Conservation (phyloP, 2,329 filamentous ascomycete genomes). For the Aspergillus neoniger region DNA sequence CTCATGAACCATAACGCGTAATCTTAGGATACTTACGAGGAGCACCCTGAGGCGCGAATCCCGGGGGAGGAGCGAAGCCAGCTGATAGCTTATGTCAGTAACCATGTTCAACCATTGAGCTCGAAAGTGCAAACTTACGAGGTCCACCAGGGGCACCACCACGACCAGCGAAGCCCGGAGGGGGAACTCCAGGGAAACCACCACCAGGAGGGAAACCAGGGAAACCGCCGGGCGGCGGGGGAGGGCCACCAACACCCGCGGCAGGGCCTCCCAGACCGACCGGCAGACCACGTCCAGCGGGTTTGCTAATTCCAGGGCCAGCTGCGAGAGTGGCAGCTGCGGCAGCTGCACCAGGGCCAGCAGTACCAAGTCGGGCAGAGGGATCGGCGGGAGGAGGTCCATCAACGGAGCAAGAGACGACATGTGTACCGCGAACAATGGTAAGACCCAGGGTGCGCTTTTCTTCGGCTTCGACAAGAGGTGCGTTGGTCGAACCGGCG, state of each 20-base stretch:
- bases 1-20: slow-evolving; percentile 14
- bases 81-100: slow-evolving; percentile 31
- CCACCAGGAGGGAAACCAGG: slow-evolving; percentile 54
- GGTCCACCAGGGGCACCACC: slow-evolving; percentile 54
- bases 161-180: slow-evolving; percentile 54
- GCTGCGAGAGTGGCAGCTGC: slow-evolving; percentile 70
- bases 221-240: slow-evolving; percentile 63
- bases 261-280: slow-evolving; percentile 86
- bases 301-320: slow-evolving; percentile 86
- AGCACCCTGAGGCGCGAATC: slow-evolving; percentile 48
- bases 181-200: slow-evolving; percentile 55
- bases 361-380: slow-evolving; percentile 80
- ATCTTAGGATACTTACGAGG: slow-evolving; percentile 45
- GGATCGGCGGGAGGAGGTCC: slow-evolving; percentile 94
- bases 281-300: slow-evolving; percentile 81
- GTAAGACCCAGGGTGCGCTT: slow-evolving; percentile 95
- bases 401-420: slow-evolving; percentile 93
- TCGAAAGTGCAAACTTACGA: slow-evolving; percentile 44
- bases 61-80: slow-evolving; percentile 51
- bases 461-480: slow-evolving; percentile 83
- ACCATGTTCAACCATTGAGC: background rate
- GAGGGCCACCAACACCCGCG: slow-evolving; percentile 79
- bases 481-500: slow-evolving; percentile 61
- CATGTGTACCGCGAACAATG: slow-evolving; percentile 91
- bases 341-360: slow-evolving; percentile 60